Percentiles rank a stretch among this genome's conserved stretches.
Conservation (phyloP, 768 basidiomycete species). For the Pholiota molesta region DNA sequence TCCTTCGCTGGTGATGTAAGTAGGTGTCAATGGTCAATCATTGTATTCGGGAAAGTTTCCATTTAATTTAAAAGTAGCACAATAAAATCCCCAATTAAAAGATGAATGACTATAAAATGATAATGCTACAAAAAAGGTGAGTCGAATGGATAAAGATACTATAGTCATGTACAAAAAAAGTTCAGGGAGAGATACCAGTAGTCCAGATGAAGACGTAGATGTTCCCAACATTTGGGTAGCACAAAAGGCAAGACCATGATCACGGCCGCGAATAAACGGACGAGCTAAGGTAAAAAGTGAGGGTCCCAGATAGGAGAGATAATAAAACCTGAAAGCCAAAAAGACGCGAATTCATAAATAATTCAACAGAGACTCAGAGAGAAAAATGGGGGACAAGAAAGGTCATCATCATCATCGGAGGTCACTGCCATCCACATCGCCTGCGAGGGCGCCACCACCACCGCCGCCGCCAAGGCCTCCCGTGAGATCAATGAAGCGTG, state of each 20-base stretch:
- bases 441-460: constrained; percentile 12
- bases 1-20: too few relatives aligned
- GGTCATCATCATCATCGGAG: not conserved
- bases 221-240: not conserved
- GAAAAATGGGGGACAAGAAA: not conserved
- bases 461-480: constrained; percentile 15
- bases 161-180: not conserved
- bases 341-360: constrained; percentile 7
- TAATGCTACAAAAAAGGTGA: not conserved
- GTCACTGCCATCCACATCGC: constrained; percentile 5
- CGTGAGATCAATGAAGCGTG: constrained; percentile 77
- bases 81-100: not conserved
- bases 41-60: not conserved
- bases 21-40: too few relatives aligned
- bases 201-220: not conserved
- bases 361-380: not conserved
- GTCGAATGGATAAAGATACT: not conserved
- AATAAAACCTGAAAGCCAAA: constrained; percentile 1
- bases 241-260: not conserved
- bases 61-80: not conserved
- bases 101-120: not conserved
- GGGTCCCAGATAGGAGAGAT: not conserved
- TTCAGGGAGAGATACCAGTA: not conserved
- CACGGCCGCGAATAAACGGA: not conserved
- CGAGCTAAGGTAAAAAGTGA: not conserved